Evolutionary conservation across 2,329 filamentous ascomycete species (phyloP).

Genomic region (Colletotrichum echinochloae): DNA sequence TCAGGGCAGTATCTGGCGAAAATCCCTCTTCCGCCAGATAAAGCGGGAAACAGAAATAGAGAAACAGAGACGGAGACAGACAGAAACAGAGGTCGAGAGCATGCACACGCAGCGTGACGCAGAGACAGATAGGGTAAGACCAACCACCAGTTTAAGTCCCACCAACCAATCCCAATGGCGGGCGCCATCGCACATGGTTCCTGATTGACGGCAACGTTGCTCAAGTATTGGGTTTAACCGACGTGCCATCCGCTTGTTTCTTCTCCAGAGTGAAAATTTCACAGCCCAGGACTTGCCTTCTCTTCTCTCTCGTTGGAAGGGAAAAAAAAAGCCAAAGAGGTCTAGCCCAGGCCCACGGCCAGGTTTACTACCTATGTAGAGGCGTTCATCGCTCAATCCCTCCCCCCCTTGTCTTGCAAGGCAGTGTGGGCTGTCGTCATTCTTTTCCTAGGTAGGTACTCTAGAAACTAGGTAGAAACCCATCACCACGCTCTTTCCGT

Average conservation of each 20-base stretch:
- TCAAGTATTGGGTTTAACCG: neutral
- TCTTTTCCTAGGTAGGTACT: conserved; percentile 33
- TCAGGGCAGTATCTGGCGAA: conserved; percentile 13
- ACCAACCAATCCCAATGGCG: neutral
- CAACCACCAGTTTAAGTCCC: conserved; percentile 9
- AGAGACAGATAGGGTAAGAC: neutral
- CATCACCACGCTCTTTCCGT: neutral
- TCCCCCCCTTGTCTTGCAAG: conserved; percentile 27
- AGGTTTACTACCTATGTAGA: too few species aligned
- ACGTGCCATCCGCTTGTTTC: neutral
- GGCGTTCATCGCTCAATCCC: conserved; percentile 33
- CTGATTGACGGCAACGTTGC: neutral
- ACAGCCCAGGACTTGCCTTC: neutral
- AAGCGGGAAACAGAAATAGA: neutral
- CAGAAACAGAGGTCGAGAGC: neutral
- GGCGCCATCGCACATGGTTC: neutral
- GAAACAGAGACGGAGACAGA: neutral
- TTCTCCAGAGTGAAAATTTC: neutral
- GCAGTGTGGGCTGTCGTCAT: conserved; percentile 33
- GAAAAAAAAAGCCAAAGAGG: neutral
- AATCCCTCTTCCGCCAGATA: conserved; percentile 10
- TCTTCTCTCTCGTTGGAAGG: neutral
- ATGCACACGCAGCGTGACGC: too few species aligned
- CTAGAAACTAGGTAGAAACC: neutral
- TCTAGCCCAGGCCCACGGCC: conserved; percentile 4